Evolutionary conservation across 257 asterid species (phyloP), one percentile per base, ranked within the genome.

Genomic region (Rhazya stricta): DNA sequence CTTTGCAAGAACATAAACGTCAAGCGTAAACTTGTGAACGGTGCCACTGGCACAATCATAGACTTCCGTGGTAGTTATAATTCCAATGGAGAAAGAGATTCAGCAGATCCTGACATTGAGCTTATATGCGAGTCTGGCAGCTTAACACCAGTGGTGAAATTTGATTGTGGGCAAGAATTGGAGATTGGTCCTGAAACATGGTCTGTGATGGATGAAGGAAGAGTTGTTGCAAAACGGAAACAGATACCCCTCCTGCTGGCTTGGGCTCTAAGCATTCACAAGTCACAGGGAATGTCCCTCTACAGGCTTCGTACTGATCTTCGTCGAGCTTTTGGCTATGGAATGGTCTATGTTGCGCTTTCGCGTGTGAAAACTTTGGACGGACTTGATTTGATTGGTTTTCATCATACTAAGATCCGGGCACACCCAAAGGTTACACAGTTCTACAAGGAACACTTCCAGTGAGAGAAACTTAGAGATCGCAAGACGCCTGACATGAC

Each of bases 231-330:
- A 0, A 63, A 7, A 46, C 81, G 96, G 50, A 82, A 68, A 82
- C 97, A 92, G 83, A 78, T 90, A 48, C 97, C 97, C 25, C 86
- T 92, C 60, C 82, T 90, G 46, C 80, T 92, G 71, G 83, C 97
- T n/a, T 92, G 96, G 97, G 96, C 96, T 79, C 61, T 92, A 53
- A 92, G 97, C 82, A 85, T 92, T 77, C 97, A 90, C 81, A 90
- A 90, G 78, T 90, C 94, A 77, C 96, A 89, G 53, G 97, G 97
- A 50, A 90, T 92, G 96, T 88, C 89, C 71, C 76, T 92, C 6
- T 89, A 89, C 67, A 84, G 84, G 78, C 89, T 92, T 46, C 84
- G 84, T 76, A 88, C 96, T 12, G 85, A 90, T 76, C 81, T 89
- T 15, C 74, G 81, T 4, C 83, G 88, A 27, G 91, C 85, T 81